phyloP scores from a whole-genome alignment of 257 asterid genomes.

The Solanum chiquidenum region DNA sequence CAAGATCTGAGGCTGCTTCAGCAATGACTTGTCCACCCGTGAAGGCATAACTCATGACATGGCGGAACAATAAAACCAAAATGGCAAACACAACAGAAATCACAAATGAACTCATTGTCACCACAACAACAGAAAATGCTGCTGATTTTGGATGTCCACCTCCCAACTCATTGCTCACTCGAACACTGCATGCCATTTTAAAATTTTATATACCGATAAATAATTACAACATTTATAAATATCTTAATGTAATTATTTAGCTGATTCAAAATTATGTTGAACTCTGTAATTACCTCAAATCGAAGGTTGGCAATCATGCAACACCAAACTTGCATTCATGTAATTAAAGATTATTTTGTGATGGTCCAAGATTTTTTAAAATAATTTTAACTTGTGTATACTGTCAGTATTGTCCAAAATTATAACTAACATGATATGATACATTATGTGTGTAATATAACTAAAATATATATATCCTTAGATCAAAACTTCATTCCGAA shows the following conservation, averaged over 20 bases:
- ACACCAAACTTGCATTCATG: neutral
- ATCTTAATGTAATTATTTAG: no score
- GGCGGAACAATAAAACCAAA: no score
- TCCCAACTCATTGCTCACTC: constrained; percentile 23
- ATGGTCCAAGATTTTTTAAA: no score
- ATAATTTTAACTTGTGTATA: neutral
- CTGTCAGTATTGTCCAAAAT: no score
- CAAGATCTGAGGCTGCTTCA: constrained; percentile 42
- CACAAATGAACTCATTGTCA: neutral
- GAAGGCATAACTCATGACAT: no score
- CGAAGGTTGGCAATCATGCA: neutral
- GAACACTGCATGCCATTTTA: constrained; percentile 3
- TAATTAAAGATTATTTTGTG: neutral
- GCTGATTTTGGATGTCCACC: constrained; percentile 23
- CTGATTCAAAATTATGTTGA: no score
- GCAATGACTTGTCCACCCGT: constrained; percentile 28
- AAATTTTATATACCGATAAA: no score
- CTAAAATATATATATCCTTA: no score
- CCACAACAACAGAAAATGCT: constrained; percentile 10
- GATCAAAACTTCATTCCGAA: neutral
- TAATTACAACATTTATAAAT: no score
- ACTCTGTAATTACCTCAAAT: no score
- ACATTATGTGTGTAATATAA: no score
- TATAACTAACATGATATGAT: neutral
- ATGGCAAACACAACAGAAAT: neutral